Conservation (phyloP, 129 eudicot genomes). For the Dittrichia graveolens region DNA sequence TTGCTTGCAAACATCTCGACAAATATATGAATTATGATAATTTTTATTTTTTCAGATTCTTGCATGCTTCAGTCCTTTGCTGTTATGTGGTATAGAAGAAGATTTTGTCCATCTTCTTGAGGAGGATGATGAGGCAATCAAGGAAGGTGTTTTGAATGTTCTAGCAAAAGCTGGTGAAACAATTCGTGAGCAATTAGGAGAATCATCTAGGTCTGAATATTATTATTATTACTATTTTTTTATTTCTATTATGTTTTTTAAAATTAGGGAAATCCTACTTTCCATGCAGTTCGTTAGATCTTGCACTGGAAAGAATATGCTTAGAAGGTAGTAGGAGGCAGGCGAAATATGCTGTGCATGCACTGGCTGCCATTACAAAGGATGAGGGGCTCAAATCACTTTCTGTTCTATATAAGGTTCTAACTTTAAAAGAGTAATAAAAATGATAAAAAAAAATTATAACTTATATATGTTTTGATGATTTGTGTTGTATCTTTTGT, state of each 20-base stretch:
- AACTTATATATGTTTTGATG: not conserved
- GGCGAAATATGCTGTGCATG: slow-evolving; percentile 96
- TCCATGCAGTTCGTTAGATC: slow-evolving; percentile 79
- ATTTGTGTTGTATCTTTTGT: slow-evolving; percentile 10
- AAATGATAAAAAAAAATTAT: not conserved
- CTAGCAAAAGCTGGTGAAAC: slow-evolving; percentile 93
- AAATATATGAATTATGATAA: slow-evolving; percentile 7
- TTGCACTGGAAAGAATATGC: slow-evolving; percentile 88
- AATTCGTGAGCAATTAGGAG: slow-evolving; percentile 81
- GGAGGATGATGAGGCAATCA: slow-evolving; percentile 79
- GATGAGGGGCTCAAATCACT: slow-evolving; percentile 95
- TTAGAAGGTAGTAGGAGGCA: slow-evolving; percentile 91
- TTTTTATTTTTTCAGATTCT: slow-evolving; percentile 55
- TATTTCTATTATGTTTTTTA: not conserved
- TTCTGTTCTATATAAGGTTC: slow-evolving; percentile 94
- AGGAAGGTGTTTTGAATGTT: slow-evolving; percentile 88
- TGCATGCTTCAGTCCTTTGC: slow-evolving; percentile 67
- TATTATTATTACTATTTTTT: not conserved
- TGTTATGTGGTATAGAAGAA: slow-evolving; percentile 83
- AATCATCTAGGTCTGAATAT: slow-evolving; percentile 71
- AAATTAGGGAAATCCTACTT: not conserved
- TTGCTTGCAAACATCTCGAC: not conserved
- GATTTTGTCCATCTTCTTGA: slow-evolving; percentile 81
- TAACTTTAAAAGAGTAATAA: not conserved
- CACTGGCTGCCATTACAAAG: slow-evolving; percentile 88